phyloP scores from a whole-genome alignment of 495 filamentous ascomycete genomes.

The Hypoxylon perforatum region DNA sequence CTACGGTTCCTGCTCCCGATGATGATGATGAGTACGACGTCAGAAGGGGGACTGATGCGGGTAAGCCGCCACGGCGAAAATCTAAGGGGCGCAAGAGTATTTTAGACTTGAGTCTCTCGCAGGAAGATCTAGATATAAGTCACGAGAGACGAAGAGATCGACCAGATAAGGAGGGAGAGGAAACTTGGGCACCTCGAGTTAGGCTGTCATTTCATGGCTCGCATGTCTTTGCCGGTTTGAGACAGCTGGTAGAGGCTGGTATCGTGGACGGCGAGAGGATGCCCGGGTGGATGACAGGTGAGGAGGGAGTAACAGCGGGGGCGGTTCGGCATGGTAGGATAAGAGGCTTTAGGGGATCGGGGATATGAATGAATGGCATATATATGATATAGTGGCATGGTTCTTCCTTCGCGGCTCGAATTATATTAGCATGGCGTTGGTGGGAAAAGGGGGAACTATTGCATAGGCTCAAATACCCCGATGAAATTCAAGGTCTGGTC shows the following conservation, averaged over 20 bases:
- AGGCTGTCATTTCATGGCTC: constrained; percentile 75
- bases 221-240: constrained; percentile 84
- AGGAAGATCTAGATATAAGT: constrained; percentile 37
- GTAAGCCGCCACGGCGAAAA: constrained; percentile 31
- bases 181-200: constrained; percentile 66
- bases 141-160: constrained; percentile 15
- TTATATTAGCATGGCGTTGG: constrained; percentile 15
- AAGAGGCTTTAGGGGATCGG: constrained; percentile 59
- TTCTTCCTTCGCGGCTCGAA: constrained; percentile 6
- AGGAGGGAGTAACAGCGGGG: constrained; percentile 80
- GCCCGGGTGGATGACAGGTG: constrained; percentile 92
- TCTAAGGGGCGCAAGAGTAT: constrained; percentile 46
- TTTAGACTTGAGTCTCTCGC: constrained; percentile 41
- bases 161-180: constrained; percentile 34
- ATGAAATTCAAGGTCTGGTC: background rate
- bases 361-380: constrained; percentile 46
- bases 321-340: constrained; percentile 72
- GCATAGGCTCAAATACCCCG: constrained; percentile 30
- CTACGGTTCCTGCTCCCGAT: constrained; percentile 11
- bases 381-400: too few relatives aligned
- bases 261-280: constrained; percentile 78
- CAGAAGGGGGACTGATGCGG: constrained; percentile 49
- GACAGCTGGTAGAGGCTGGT: constrained; percentile 78
- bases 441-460: constrained; percentile 7
- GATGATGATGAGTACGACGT: constrained; percentile 41